Conservation (phyloP, 1,139 yeast species). For the Pichia sp. region DNA sequence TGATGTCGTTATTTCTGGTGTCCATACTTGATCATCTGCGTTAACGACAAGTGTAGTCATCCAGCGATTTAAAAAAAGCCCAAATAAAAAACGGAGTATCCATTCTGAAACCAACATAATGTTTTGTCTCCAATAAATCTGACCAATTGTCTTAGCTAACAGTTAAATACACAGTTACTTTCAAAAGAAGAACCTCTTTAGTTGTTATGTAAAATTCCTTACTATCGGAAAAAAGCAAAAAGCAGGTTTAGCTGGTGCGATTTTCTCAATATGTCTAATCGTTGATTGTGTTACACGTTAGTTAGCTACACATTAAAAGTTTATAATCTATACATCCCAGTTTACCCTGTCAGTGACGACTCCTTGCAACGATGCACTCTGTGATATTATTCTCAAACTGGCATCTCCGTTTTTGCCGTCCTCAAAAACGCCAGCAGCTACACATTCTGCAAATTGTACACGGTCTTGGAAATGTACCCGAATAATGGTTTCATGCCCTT, state of each 20-base stretch:
- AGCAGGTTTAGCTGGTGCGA: not conserved
- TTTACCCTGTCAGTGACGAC: not conserved
- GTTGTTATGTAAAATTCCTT: no score
- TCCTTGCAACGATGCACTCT: conserved; percentile 11
- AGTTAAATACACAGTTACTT: not conserved
- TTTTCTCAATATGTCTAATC: no score
- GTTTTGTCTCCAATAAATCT: not conserved
- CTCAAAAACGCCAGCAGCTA: conserved; percentile 23
- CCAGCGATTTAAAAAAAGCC: not conserved
- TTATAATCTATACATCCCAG: conserved; percentile 1
- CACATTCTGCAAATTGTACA: conserved; percentile 16
- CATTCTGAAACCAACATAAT: not conserved
- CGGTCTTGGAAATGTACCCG: conserved; percentile 23
- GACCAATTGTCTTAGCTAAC: not conserved
- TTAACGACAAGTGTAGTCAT: not conserved
- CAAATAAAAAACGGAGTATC: not conserved
- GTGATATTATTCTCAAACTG: conserved; percentile 21
- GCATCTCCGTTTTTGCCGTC: conserved; percentile 23
- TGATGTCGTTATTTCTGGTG: conserved; percentile 2
- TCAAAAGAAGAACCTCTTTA: not conserved
- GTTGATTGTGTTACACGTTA: no score
- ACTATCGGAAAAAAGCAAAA: no score
- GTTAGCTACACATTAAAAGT: not conserved
- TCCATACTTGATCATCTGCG: conserved; percentile 7
- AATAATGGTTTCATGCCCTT: conserved; percentile 14